These are phyloP conservation scores for Phytomonas sp. DNA, from an alignment of 208 protist genomes.

Conservation along the genomic window DNA sequence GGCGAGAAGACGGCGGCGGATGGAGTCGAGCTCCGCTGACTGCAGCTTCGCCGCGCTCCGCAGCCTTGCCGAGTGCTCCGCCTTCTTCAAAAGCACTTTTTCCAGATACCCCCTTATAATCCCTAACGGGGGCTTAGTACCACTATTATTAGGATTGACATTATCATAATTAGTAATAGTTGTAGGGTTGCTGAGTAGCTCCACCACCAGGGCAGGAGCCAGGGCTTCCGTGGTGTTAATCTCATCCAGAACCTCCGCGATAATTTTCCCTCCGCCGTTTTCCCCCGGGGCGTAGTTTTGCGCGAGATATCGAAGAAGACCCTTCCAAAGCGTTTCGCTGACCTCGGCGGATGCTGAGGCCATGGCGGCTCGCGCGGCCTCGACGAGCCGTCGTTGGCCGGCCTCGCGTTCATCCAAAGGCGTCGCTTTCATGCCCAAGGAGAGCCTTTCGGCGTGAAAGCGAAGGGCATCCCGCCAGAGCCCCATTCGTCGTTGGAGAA, in stretches of 20 bases:
- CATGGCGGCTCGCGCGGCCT: too few species aligned
- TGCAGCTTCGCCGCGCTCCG: slow-evolving; percentile 56
- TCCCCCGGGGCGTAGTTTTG: slow-evolving; percentile 17
- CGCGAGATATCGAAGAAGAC: slow-evolving; percentile 84
- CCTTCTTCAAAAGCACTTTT: slow-evolving; percentile 11
- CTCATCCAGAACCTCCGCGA: slow-evolving; percentile 48
- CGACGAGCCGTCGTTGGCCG: too few species aligned
- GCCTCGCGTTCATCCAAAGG: not conserved
- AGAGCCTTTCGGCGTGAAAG: slow-evolving; percentile 82
- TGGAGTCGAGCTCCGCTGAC: too few species aligned
- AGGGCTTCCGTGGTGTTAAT: slow-evolving; percentile 86
- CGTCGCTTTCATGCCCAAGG: slow-evolving; percentile 13
- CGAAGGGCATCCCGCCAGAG: slow-evolving; percentile 80
- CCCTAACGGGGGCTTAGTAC: slow-evolving; percentile 23
- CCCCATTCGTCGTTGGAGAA: slow-evolving; percentile 77
- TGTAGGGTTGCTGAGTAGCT: slow-evolving; percentile 53
- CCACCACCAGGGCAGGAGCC: slow-evolving; percentile 87
- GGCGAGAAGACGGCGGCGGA: slow-evolving; percentile 10
- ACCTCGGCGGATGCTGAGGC: not conserved
- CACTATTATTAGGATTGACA: too few species aligned
- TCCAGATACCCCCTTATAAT: slow-evolving; percentile 21
- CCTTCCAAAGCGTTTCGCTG: slow-evolving; percentile 78
- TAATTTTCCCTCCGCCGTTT: not conserved
- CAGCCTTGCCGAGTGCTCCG: slow-evolving; percentile 26
- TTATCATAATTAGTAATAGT: too few species aligned